Base-by-base conservation (phyloP, 1,284 basidiomycete species). In the Lignosus rhinocerotis region DNA sequence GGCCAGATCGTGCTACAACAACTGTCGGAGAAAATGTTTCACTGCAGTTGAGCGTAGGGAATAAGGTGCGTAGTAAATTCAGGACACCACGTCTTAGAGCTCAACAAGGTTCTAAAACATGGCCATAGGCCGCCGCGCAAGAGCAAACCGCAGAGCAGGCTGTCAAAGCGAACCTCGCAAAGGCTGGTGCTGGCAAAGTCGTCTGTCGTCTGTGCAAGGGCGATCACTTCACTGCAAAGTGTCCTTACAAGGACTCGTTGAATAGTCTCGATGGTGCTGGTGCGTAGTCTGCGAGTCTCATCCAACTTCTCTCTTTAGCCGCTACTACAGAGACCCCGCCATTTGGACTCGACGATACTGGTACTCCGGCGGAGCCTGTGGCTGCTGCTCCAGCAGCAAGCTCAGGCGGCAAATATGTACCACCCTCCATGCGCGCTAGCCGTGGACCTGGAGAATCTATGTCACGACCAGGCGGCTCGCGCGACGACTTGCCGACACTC, bases 201-300 rank as follows among this genome's bases (percentile, higher is more conserved):
- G 79, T 85, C 53, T 99, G 96, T 82, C 87, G 97, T 68, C 78
- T 97, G 59, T 99, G 97, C 79, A 94, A 96, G 74, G 96, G 96
- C 57, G 92, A 92, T 67, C 97, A 99, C 78, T 99, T 96, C 76
- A 99, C 97, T 11, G 92, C 95, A 61, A 95, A 96, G 75, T 99
- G 97, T 84, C 97, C 97, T 11, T 97, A 97, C 85, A 97, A 95
- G 76, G 96, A 98, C 67, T 92, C 93, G 19, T 85, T 94, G 11
- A 85, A 90, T 19, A 93, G 90, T 11, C 81, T 94, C 52, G 90
- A 92, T 51, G 81, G 76, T 21, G 73, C 79, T 3, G 84, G 85
- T 82, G 67, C 63, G 76, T 76, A 56, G 30, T 19, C 7, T 17
- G 31, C 17, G 14, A 31, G 1, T 12, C 36, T 3, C 39, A 25